These are phyloP conservation scores for Serendipita vermifera DNA, from an alignment of 768 basidiomycete species.

Conservation along the genomic window DNA sequence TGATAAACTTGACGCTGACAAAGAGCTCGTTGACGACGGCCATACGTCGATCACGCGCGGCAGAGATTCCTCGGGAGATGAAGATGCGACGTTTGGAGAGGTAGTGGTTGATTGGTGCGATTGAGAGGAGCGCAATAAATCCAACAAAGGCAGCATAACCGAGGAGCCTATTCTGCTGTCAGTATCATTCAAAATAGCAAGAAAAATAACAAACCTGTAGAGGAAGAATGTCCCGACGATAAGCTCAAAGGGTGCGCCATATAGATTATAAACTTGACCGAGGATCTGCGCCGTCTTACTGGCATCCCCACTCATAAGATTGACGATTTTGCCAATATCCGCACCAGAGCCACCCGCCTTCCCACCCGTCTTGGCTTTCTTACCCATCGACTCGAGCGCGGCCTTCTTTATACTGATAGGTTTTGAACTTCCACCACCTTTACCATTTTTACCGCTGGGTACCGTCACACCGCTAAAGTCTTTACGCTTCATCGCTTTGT, in stretches of 20 bases:
- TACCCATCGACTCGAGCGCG: not conserved
- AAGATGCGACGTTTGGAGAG: constrained; percentile 47
- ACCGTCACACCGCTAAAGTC: constrained; percentile 1
- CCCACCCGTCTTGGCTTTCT: not conserved
- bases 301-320: constrained; percentile 73
- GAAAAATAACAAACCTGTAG: constrained; percentile 42
- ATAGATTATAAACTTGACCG: constrained; percentile 10
- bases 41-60: constrained; percentile 64
- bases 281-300: constrained; percentile 19
- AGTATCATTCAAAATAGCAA: not conserved
- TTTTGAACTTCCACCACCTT: constrained; percentile 8
- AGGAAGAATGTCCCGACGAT: constrained; percentile 59
- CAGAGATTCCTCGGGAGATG: constrained; percentile 46
- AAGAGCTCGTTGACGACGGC: constrained; percentile 66
- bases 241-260: constrained; percentile 58
- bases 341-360: constrained; percentile 26
- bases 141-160: constrained; percentile 64
- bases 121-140: constrained; percentile 47
- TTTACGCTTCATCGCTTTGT: constrained; percentile 50
- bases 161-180: constrained; percentile 36
- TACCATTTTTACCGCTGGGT: constrained; percentile 27
- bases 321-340: constrained; percentile 81
- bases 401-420: constrained; percentile 10
- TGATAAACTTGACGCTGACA: constrained; percentile 56
- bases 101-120: constrained; percentile 60